Evolutionary conservation across 306 rosid species (phyloP), one percentile per base, ranked within the genome.

Genomic region (Cucurbita moschata): DNA sequence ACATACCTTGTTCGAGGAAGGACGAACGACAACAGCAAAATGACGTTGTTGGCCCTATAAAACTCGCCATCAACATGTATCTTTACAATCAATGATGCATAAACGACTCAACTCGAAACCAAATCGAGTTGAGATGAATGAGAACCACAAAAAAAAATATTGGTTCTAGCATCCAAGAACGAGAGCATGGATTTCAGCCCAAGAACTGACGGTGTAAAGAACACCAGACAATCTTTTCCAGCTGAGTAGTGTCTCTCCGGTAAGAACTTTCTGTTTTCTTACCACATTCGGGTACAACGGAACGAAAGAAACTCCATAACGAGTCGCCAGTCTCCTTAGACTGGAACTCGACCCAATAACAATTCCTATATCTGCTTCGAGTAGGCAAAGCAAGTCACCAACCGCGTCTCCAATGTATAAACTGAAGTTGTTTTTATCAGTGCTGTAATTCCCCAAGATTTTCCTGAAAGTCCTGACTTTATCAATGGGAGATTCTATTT

Each of bases 121-220:
- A 77, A 89, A 83, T 46, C 77, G 56, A 73, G 57, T 63, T 61
- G 42, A 67, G 75, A 30, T 7, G 16, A 40, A 71, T 52, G 50
- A 51, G 47, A 51, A 53, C 75, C 60, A 35, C 49, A 15, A 1
- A 23, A 50, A 50, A 50, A 71, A 10, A 54, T 5, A 68, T 39
- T 75, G 80, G 81, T 77, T 61, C 92, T 91, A 88, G 79, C 92
- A 87, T 76, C 97, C 99, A 86, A 95, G 82, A 76, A 95, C 84
- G 80, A 91, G 89, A 76, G 99, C 97, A 80, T 95, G 97, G 72
- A 95, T 90, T 87, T 95, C 99, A 30, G 96, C 96, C 99, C 99
- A 95, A 81, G 88, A 78, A 75, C 86, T 81, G 72, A 82, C 97
- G 49, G 99, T 95, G 85, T 84, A 95, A 79, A 95, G 96, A 80